Base-by-base conservation (phyloP, 805 yeast species). In the Hanseniaspora taiwanica region DNA sequence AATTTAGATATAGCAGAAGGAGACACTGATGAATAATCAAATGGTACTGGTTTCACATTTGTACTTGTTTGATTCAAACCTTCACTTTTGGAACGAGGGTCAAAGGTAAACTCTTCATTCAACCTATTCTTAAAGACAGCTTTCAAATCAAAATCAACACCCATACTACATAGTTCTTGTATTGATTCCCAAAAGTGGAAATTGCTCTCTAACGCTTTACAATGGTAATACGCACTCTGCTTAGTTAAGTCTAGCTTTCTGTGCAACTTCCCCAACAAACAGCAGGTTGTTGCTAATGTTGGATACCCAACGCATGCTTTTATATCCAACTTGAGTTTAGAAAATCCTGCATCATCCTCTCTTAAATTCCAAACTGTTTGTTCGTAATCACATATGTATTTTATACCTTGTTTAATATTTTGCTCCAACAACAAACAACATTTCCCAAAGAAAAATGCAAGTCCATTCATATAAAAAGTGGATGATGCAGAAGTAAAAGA, bases 181-280 rank as follows among this genome's bases (percentile, higher is more conserved):
- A 84, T 77, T 0, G 96, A 85, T 53, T 85, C 96, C 72, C 91
- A 85, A 32, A 85, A 68, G 53, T 67, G 83, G 14, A 94, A 95
- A 54, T 91, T 82, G 46, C 68, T 60, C 44, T 75, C 74, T 42
- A 85, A 65, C 1, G 89, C 83, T 47, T 71, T 74, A 0, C 83
- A 69, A 54, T 78, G 82, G 50, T 75, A 72, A 37, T 78, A 60
- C 0, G 81, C 69, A 42, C 91, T 77, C 42, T 78, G 76, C 47
- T 75, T 72, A 4, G 64, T 53, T 52, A 81, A 84, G 19, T 81
- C 82, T 6, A 66, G 59, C 6, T 68, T 66, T 16, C 61, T 58
- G 50, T 78, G 76, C 35, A 87, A 63, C 45, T 76, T 78, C 0
- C 93, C 97, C 46, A 84, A 57, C 14, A 86, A 52, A 44, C 72